Evolutionary conservation across 75 land plant species (phyloP), one percentile per base, ranked within the genome.

Genomic region (Isoetes taiwanensis): DNA sequence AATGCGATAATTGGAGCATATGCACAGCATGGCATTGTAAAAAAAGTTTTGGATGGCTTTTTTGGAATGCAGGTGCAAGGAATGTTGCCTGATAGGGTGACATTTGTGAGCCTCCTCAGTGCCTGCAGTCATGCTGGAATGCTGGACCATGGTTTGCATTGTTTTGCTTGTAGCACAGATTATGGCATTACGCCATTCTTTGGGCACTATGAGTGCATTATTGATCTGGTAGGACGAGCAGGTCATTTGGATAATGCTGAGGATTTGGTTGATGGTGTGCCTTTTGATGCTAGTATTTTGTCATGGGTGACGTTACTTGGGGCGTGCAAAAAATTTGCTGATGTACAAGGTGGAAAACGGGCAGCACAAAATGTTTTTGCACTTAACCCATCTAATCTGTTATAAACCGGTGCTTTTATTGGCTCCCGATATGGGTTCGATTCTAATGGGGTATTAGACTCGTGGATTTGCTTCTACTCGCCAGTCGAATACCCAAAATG

Each of bases 31-130:
- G 63, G 66, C 6, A 21, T 5, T 10, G 43, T 59, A 20, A 23
- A 57, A 35, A 33, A 59, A 11, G 66, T 61, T 20, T 12, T 57
- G 16, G 17, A 31, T 24, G 62, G 35, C 41, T 58, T 64, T 32
- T 3, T 25, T 20, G 32, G 11, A 35, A 64, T 64, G 62, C 66
- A 59, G 1, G 61, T 46, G 14, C 30, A 48, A 61, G 27, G 30
- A 4, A n/a, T n/a, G n/a, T n/a, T n/a, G n/a, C n/a, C n/a, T n/a
- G n/a, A n/a, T n/a, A n/a, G n/a, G n/a, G n/a, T n/a, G n/a, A n/a
- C n/a, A n/a, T n/a, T n/a, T n/a, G n/a, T n/a, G n/a, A n/a, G n/a
- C n/a, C n/a, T n/a, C n/a, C n/a, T n/a, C n/a, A n/a, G n/a, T n/a
- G n/a, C n/a, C n/a, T n/a, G n/a, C n/a, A n/a, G n/a, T n/a, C n/a